Percentiles rank a stretch among this genome's conserved stretches.
These are phyloP conservation scores for Debaryomyces hansenii DNA, from an alignment of 805 yeast species.

Conservation along the genomic window DNA sequence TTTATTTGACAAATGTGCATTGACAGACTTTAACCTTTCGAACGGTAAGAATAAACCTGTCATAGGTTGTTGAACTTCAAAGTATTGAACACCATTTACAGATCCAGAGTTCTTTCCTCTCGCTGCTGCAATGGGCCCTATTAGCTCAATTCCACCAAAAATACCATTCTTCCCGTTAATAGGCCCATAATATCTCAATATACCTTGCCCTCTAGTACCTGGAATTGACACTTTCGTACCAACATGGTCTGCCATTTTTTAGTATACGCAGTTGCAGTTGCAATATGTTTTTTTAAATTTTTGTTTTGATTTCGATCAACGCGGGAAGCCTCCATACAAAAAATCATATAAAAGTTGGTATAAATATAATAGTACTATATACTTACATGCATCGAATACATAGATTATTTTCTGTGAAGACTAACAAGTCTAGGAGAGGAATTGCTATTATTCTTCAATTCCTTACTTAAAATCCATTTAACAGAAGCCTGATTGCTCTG, in stretches of 20 bases:
- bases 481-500: background rate
- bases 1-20: constrained; percentile 24
- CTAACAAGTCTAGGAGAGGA: background rate
- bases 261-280: background rate
- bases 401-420: background rate
- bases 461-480: background rate
- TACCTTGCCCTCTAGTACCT: constrained; percentile 65
- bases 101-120: constrained; percentile 88
- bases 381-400: background rate
- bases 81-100: constrained; percentile 70
- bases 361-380: background rate
- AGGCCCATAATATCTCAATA: constrained; percentile 67
- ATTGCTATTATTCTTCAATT: background rate
- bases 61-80: constrained; percentile 59
- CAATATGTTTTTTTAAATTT: background rate
- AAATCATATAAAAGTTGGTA: background rate
- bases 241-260: constrained; percentile 27
- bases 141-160: constrained; percentile 85
- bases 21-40: constrained; percentile 39
- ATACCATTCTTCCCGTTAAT: constrained; percentile 70
- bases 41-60: constrained; percentile 76
- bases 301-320: background rate
- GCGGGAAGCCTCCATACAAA: too few species aligned
- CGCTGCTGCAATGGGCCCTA: constrained; percentile 55
- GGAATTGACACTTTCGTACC: constrained; percentile 52